A percentile compares a stretch with the other conserved stretches of the same genome.
Evolutionary conservation across 805 yeast genomes (phyloP).

Genomic region (Starmera caribaea): DNA sequence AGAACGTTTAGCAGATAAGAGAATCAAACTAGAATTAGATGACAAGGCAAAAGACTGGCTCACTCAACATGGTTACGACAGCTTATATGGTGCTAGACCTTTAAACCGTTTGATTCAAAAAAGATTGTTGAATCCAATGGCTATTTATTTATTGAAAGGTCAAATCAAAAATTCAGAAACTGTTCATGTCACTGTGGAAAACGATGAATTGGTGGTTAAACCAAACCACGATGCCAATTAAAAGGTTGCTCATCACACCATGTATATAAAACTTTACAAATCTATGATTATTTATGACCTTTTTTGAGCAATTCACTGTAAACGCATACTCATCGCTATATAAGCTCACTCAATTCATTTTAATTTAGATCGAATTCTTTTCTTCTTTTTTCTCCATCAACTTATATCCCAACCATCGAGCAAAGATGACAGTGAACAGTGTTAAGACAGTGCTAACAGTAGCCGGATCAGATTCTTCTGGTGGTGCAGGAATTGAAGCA

Average conservation of each 20-base stretch:
- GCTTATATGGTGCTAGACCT: conserved; percentile 92
- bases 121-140: conserved; percentile 80
- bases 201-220: conserved; percentile 32
- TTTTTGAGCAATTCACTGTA: too few relatives aligned
- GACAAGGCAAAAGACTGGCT: conserved; percentile 69
- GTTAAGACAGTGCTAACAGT: conserved; percentile 29
- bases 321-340: too few relatives aligned
- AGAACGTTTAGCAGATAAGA: conserved; percentile 66
- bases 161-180: conserved; percentile 52
- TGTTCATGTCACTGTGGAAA: conserved; percentile 38
- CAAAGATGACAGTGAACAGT: too few relatives aligned
- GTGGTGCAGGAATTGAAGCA: conserved; percentile 91
- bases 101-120: conserved; percentile 84
- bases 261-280: too few relatives aligned
- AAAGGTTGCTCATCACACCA: conserved; percentile 7
- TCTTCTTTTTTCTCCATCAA: too few relatives aligned
- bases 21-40: conserved; percentile 51
- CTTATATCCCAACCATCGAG: too few relatives aligned
- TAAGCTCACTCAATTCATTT: too few relatives aligned
- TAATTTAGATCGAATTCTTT: too few relatives aligned
- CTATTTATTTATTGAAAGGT: conserved; percentile 70
- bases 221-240: conserved; percentile 34
- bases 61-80: conserved; percentile 82
- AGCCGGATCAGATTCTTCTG: conserved; percentile 80
- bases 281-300: too few relatives aligned